These are phyloP conservation scores for Euryodendron excelsum DNA, from an alignment of 148 eudicot genomes.

Conservation along the genomic window DNA sequence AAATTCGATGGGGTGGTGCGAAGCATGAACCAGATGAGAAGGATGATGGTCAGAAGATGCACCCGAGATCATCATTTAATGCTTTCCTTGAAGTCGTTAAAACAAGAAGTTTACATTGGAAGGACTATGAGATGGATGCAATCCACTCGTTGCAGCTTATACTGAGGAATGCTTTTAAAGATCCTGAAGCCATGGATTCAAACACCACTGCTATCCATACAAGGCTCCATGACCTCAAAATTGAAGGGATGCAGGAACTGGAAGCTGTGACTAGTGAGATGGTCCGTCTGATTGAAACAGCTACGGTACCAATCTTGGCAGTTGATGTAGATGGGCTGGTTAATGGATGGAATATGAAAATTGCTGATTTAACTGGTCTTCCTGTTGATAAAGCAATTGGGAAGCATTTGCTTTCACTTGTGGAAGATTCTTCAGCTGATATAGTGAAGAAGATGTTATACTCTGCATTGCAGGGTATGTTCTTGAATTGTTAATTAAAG, in stretches of 20 bases:
- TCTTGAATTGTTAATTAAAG: neutral
- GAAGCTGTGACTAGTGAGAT: conserved; percentile 86
- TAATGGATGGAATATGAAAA: conserved; percentile 92
- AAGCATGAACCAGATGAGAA: conserved; percentile 64
- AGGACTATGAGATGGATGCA: conserved; percentile 94
- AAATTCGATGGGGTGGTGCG: conserved; percentile 93
- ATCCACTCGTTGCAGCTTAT: conserved; percentile 94
- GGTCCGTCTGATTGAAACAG: conserved; percentile 96
- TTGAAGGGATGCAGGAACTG: conserved; percentile 72
- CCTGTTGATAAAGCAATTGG: conserved; percentile 69
- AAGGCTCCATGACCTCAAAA: conserved; percentile 57
- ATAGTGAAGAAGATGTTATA: conserved; percentile 66
- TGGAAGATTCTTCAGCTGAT: conserved; percentile 70
- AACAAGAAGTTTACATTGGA: conserved; percentile 84
- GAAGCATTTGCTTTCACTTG: conserved; percentile 57
- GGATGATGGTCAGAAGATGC: conserved; percentile 83
- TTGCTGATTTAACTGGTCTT: conserved; percentile 76
- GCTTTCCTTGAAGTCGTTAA: conserved; percentile 91
- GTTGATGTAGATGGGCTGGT: conserved; percentile 74
- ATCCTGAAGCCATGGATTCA: conserved; percentile 39
- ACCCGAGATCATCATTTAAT: conserved; percentile 91
- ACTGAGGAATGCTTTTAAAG: conserved; percentile 70
- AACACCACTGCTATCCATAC: conserved; percentile 49
- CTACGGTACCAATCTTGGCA: conserved; percentile 85
- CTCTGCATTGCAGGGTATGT: conserved; percentile 68